Evolutionary conservation across 2,329 filamentous ascomycete species (phyloP).

Genomic region (Beauveria asiatica): DNA sequence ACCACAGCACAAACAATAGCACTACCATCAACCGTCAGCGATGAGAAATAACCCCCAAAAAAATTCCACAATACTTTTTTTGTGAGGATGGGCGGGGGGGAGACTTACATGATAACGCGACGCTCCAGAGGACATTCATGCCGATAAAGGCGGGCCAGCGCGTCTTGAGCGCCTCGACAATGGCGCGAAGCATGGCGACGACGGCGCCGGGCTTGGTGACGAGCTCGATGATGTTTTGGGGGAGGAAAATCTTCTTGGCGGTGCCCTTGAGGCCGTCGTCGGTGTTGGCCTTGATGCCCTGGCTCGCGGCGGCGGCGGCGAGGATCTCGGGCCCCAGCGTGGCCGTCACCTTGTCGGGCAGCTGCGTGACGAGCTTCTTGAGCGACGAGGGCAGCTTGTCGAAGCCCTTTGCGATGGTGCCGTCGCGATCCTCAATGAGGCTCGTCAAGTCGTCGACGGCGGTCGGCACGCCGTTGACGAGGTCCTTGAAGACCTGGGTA

Average conservation of each 20-base stretch:
- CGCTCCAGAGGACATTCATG: constrained; percentile 82
- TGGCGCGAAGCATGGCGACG: constrained; percentile 76
- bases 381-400: constrained; percentile 68
- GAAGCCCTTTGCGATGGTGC: constrained; percentile 49
- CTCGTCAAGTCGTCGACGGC: constrained; percentile 78
- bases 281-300: constrained; percentile 50
- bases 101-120: constrained; percentile 73
- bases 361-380: constrained; percentile 75
- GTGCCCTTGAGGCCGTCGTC: constrained; percentile 50
- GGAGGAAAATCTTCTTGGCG: constrained; percentile 58
- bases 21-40: constrained; percentile 38
- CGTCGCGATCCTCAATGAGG: constrained; percentile 53
- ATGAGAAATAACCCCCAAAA: neutral
- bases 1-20: constrained; percentile 91
- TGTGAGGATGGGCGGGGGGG: neutral
- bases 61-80: too few species aligned
- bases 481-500: constrained; percentile 83
- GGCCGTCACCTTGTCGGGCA: constrained; percentile 73
- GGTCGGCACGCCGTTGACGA: constrained; percentile 85
- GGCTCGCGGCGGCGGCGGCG: constrained; percentile 68
- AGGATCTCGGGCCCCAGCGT: constrained; percentile 73
- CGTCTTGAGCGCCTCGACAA: constrained; percentile 78
- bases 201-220: constrained; percentile 82
- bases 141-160: constrained; percentile 87
- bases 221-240: constrained; percentile 68